Evolutionary conservation across 2,329 filamentous ascomycete species (phyloP), one percentile per base, ranked within the genome.

Genomic region (Fusarium tricinctum): DNA sequence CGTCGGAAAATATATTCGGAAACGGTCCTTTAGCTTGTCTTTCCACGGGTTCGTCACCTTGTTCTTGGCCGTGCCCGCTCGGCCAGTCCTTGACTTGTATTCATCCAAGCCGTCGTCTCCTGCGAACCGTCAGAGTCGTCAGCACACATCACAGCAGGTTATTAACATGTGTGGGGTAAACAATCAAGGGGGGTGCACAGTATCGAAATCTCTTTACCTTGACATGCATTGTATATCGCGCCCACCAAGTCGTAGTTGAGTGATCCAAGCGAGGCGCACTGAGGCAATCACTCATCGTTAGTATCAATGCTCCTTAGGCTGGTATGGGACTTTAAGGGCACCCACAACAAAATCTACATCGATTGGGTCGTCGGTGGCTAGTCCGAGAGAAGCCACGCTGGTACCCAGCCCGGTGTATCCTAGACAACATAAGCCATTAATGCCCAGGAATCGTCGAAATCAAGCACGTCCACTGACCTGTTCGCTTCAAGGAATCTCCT

Each of bases 1-100:
- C 2, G 91, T 93, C 4, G 94, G 94, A 73, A 95, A 97, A 78
- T 94, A 97, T 51, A 97, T 85, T 12, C 90, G 87, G 70, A 96
- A 86, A 47, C 83, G 82, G 32, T 87, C 79, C 64, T 80, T 80
- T 35, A 81, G 68, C 55, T 70, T 70, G 35, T 66, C 33, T 44
- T 57, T 59, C 70, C 66, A 66, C 61, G 48, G 35, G 63, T 66
- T 33, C 63, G 50, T 26, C 69, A 70, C 50, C 66, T 69, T 42
- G 66, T 66, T 40, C 71, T 73, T 54, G 71, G 67, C 43, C 60
- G 60, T 26, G 62, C 52, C 55, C 67, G 73, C 74, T 47, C 75
- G 78, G 62, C 23, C 77, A 69, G 66, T 54, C 28, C 84, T 80
- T 42, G 75, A 75, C 19, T 79, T 78, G 66, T 83, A 83, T 67